These are phyloP conservation scores for Prunus mira DNA, from an alignment of 306 rosid genomes.

Conservation along the genomic window DNA sequence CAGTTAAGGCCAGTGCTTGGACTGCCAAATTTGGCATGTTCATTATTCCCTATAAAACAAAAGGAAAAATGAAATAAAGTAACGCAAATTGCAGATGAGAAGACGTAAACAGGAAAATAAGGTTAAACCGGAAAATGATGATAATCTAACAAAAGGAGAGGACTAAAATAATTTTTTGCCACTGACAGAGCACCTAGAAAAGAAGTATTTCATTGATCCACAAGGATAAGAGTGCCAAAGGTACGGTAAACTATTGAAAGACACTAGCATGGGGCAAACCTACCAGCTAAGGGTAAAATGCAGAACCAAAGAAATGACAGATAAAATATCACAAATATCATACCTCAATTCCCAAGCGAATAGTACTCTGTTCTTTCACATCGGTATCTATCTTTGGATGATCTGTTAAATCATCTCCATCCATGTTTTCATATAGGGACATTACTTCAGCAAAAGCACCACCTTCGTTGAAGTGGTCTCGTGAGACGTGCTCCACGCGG, in stretches of 20 bases:
- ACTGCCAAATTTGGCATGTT: constrained; percentile 73
- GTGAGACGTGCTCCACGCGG: constrained; percentile 69
- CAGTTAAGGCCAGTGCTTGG: constrained; percentile 81
- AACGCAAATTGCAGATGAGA: constrained; percentile 11
- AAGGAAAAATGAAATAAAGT: not conserved
- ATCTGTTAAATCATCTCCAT: constrained; percentile 32
- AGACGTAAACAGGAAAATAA: constrained; percentile 14
- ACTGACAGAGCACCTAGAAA: not conserved
- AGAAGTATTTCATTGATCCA: not conserved
- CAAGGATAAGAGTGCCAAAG: constrained; percentile 10
- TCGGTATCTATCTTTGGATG: constrained; percentile 30
- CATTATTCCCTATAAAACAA: constrained; percentile 61
- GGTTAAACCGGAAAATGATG: not conserved
- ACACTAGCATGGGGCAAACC: not conserved
- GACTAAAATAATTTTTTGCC: not conserved
- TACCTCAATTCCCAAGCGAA: constrained; percentile 63
- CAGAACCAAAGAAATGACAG: constrained; percentile 5
- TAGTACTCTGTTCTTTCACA: constrained; percentile 34
- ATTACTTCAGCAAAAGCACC: constrained; percentile 85
- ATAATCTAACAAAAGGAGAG: not conserved
- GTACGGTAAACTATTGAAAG: not conserved
- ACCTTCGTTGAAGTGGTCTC: constrained; percentile 63
- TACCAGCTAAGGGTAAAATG: not conserved
- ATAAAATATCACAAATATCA: not conserved
- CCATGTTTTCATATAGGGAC: constrained; percentile 60